phyloP scores from a whole-genome alignment of 345 rosid genomes.

The Clausena lansium region DNA sequence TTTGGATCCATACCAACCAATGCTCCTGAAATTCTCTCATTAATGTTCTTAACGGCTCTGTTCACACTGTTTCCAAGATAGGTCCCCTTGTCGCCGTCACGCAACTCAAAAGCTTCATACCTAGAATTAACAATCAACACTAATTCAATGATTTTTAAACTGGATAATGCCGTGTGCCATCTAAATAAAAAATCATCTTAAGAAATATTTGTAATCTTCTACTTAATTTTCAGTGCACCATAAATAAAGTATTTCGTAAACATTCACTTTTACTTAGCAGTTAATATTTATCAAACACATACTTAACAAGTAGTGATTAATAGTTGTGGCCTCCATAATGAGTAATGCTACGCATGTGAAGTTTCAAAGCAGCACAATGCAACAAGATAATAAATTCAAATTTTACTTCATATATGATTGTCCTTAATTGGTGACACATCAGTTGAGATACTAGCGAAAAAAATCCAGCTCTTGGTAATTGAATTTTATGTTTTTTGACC shows the following conservation, averaged over 20 bases:
- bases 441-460: too few relatives aligned
- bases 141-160: neutral
- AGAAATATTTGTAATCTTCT: neutral
- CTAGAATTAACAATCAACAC: slow-evolving; percentile 27
- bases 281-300: neutral
- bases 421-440: too few relatives aligned
- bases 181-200: neutral
- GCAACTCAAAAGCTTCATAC: slow-evolving; percentile 92
- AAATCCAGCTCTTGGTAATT: neutral
- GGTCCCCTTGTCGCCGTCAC: slow-evolving; percentile 90
- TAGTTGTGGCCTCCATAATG: neutral
- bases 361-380: neutral
- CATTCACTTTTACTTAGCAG: neutral
- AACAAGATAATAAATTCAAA: neutral
- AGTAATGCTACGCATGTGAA: neutral
- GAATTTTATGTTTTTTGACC: neutral
- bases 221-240: neutral
- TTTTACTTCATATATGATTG: too few relatives aligned
- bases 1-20: slow-evolving; percentile 96
- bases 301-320: neutral
- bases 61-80: slow-evolving; percentile 90
- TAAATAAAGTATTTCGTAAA: neutral
- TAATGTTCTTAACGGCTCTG: slow-evolving; percentile 89
- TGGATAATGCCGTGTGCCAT: neutral
- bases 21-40: slow-evolving; percentile 81